Percentiles rank a stretch among this genome's conserved stretches.
These are phyloP conservation scores for Aphanomyces invadans DNA, from an alignment of 352 stramenopile genomes.

Conservation along the genomic window DNA sequence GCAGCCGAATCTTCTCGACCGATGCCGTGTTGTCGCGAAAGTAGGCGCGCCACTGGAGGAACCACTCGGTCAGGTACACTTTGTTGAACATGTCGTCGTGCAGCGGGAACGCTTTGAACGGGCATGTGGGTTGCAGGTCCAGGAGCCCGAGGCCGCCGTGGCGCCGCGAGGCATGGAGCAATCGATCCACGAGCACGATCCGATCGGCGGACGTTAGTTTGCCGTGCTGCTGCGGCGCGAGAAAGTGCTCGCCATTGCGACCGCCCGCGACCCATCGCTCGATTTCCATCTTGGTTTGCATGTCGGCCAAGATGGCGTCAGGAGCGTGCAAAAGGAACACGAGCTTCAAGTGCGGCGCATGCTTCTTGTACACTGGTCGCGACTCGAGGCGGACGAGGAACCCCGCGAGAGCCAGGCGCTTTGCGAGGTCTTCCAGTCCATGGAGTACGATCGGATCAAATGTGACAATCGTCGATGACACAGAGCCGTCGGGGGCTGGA, in stretches of 20 bases:
- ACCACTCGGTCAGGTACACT: constrained; percentile 14
- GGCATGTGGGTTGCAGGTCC: not conserved
- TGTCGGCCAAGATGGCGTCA: constrained; percentile 1
- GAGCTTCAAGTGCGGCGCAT: constrained; percentile 13
- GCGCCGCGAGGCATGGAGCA: not conserved
- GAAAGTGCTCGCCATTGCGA: constrained; percentile 19
- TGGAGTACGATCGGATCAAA: not conserved
- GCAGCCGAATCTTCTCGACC: constrained; percentile 23
- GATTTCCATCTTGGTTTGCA: constrained; percentile 21
- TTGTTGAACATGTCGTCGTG: constrained; percentile 26
- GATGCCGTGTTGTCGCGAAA: constrained; percentile 22
- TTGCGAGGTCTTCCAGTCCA: not conserved
- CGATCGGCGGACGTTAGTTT: constrained; percentile 20
- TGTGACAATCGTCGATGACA: not conserved
- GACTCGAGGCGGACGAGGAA: constrained; percentile 20
- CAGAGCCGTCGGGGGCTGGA: not conserved
- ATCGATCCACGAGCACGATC: constrained; percentile 23
- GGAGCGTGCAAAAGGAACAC: constrained; percentile 20
- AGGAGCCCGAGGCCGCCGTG: constrained; percentile 21
- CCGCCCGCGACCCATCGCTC: constrained; percentile 25
- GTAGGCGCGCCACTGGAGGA: constrained; percentile 23
- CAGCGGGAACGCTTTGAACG: constrained; percentile 20
- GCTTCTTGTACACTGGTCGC: constrained; percentile 12
- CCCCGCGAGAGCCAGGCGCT: not conserved
- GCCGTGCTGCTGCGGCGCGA: not conserved